These are phyloP conservation scores for Neoascochyta sp. DNA, from an alignment of 2,329 filamentous ascomycete genomes.

Conservation along the genomic window DNA sequence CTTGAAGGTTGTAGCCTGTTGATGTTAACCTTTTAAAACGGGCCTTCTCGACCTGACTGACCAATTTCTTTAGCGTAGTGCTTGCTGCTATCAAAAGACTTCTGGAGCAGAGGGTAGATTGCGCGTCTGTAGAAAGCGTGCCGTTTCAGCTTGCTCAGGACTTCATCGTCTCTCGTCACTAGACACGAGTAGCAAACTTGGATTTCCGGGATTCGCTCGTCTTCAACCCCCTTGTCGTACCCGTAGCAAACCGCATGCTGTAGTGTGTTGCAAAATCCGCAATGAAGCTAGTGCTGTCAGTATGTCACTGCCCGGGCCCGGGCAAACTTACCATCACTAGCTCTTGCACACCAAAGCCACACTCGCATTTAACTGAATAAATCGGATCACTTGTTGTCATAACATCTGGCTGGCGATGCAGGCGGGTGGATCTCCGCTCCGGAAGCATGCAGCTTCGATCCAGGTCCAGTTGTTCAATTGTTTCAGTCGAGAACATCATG, in stretches of 20 bases:
- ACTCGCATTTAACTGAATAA: no score
- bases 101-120: slow-evolving; percentile 13
- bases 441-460: no score
- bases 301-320: slow-evolving; percentile 3
- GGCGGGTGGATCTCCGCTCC: no score
- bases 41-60: no score
- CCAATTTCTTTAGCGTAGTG: slow-evolving; percentile 2
- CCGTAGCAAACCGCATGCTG: slow-evolving; percentile 50
- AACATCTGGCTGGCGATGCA: no score
- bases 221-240: slow-evolving; percentile 35
- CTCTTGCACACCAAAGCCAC: no score
- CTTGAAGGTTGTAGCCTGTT: no score
- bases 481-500: no score
- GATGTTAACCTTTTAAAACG: no score
- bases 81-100: slow-evolving; percentile 11
- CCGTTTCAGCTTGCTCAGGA: slow-evolving; percentile 14
- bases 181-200: slow-evolving; percentile 49
- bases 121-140: slow-evolving; percentile 16
- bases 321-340: slow-evolving; percentile 43
- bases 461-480: no score
- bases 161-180: slow-evolving; percentile 19
- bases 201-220: slow-evolving; percentile 39
- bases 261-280: slow-evolving; percentile 43
- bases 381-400: no score
- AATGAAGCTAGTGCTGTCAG: slow-evolving; percentile 37